Conservation (phyloP, 768 basidiomycete species). For the Suillus clintonianus region DNA sequence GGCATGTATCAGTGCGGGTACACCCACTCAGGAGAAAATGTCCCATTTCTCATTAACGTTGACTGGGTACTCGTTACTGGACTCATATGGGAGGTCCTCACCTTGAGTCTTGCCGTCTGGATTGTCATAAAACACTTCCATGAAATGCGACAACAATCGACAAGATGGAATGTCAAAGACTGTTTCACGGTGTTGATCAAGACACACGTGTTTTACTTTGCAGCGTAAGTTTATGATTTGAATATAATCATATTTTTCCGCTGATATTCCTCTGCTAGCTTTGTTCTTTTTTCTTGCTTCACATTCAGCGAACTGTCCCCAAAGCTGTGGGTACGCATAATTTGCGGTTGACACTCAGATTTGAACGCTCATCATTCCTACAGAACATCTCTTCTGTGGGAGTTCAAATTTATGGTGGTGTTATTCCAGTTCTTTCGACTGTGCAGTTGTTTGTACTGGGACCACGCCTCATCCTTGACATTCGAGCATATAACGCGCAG, state of each 20-base stretch:
- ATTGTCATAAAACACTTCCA: not conserved
- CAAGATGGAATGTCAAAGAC: not conserved
- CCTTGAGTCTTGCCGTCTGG: not conserved
- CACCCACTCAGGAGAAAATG: fast-evolving
- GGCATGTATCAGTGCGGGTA: not conserved
- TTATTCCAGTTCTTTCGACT: not conserved
- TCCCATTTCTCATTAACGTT: not conserved
- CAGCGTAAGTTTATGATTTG: not conserved
- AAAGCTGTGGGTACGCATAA: not conserved
- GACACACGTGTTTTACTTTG: not conserved
- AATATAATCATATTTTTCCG: not conserved
- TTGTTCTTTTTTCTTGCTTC: not conserved
- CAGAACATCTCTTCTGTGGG: not conserved
- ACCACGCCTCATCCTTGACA: not conserved
- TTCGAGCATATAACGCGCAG: not conserved
- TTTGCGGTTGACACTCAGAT: not conserved
- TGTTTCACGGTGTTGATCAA: not conserved
- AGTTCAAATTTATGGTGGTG: not conserved
- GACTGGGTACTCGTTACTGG: not conserved
- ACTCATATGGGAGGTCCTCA: not conserved
- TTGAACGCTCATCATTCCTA: not conserved
- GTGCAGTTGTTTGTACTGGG: not conserved
- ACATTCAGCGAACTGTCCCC: not conserved
- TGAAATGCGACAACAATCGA: not conserved
- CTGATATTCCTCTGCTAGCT: not conserved